Percentiles rank a stretch among this genome's conserved stretches.
These are phyloP conservation scores for Coffea eugenioides DNA, from an alignment of 257 asterid species.

Conservation along the genomic window DNA sequence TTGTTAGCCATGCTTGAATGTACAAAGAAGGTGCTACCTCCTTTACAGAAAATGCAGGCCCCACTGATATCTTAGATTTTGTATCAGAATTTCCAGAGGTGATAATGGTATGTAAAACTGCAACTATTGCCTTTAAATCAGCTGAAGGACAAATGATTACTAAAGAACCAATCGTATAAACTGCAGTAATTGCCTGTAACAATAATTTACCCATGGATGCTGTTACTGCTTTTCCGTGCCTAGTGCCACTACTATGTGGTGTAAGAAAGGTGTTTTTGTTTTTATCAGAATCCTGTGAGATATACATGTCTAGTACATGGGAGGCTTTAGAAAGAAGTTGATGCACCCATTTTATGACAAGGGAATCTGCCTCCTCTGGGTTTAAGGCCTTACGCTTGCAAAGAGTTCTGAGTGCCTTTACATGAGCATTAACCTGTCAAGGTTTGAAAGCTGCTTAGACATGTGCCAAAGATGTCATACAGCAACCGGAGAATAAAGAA, in stretches of 20 bases:
- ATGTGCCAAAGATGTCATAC: not conserved
- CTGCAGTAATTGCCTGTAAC: constrained; percentile 54
- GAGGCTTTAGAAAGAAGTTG: constrained; percentile 66
- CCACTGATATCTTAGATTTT: constrained; percentile 46
- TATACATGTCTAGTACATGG: constrained; percentile 45
- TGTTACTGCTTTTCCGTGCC: constrained; percentile 36
- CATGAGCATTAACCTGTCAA: constrained; percentile 93
- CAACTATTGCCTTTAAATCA: constrained; percentile 52
- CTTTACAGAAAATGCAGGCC: constrained; percentile 43
- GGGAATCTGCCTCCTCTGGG: constrained; percentile 58
- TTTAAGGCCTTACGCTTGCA: constrained; percentile 70
- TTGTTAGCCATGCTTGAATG: constrained; percentile 80
- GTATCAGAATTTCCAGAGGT: constrained; percentile 61
- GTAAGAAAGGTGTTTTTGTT: constrained; percentile 47
- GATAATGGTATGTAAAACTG: constrained; percentile 68
- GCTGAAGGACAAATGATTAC: constrained; percentile 69
- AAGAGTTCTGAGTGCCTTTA: constrained; percentile 80
- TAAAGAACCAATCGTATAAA: constrained; percentile 81
- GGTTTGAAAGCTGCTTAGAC: constrained; percentile 8
- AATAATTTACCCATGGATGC: constrained; percentile 36
- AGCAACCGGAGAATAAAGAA: not conserved
- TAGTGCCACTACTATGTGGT: constrained; percentile 40
- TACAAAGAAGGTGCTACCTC: constrained; percentile 69
- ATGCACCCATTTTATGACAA: constrained; percentile 69
- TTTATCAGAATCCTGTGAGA: constrained; percentile 44